Base-by-base conservation (phyloP, 345 rosid genomes). In the Brassica incana region DNA sequence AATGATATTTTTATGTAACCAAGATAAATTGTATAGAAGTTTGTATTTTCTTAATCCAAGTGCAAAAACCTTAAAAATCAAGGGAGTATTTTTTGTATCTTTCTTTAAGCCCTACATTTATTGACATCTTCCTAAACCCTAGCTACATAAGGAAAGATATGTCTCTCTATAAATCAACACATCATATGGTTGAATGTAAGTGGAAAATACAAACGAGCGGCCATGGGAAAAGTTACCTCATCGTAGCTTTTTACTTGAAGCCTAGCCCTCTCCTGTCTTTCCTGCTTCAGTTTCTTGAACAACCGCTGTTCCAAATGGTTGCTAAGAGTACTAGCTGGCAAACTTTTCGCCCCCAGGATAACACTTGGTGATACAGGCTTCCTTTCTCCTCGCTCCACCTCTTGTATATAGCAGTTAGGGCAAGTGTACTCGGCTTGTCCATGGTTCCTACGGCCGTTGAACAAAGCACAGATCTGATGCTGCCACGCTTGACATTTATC, bases 401-500 rank as follows among this genome's bases (percentile, higher is more conserved):
- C 99, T 71, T 58, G 77, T 25, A 91, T 93, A 79, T 93, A 95
- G 87, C 99, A 95, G 79, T 95, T 93, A 77, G 98, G 99, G 85
- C 99, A 95, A 59, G 99, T 95, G 86, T 95, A 95, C 77, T 95
- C 98, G 82, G 99, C 97, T 85, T 95, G 93, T 36, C 99, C 98
- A 84, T 95, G 97, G 85, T 95, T 93, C 84, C 98, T 86, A 82
- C 98, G 85, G 74, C 97, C 97, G 78, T 95, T 95, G 85, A 95
- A 95, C 79, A 95, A 81, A 77, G 98, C 97, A 82, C 99, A 95
- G 20, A 95, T 95, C 77, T 95, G 99, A 87, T 95, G 99, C 83
- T 95, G 99, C 99, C 99, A 95, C 12, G 97, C 93, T 84, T 95
- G 98, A 85, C 99, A 95, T 80, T 91, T 93, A 89, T 95, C 99